Percentiles rank a stretch among this genome's conserved stretches.
Conservation (phyloP, 208 protist genomes). For the Leishmania tarentolae region DNA sequence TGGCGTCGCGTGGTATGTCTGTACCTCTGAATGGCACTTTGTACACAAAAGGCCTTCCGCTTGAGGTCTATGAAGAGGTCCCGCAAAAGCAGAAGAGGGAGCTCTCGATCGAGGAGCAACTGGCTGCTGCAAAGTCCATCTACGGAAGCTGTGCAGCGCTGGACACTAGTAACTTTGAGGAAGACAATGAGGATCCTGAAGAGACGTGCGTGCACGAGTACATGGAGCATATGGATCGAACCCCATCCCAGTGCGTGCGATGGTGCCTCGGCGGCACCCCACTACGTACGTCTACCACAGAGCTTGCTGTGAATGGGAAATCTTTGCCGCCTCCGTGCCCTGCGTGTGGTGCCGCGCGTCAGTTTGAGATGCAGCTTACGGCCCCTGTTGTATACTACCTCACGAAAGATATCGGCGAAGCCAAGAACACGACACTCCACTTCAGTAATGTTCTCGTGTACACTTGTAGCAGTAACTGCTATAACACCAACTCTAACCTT, state of each 20-base stretch:
- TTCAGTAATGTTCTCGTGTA: conserved; percentile 86
- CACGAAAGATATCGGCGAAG: conserved; percentile 58
- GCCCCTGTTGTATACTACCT: conserved; percentile 84
- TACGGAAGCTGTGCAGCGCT: conserved; percentile 60
- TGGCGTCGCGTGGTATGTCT: conserved; percentile 35
- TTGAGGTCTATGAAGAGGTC: conserved; percentile 78
- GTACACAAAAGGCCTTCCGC: conserved; percentile 57
- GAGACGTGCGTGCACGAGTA: conserved; percentile 78
- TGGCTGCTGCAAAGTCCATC: conserved; percentile 45
- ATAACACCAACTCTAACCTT: conserved; percentile 26
- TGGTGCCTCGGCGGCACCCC: conserved; percentile 76
- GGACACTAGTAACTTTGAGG: conserved; percentile 68
- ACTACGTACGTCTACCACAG: conserved; percentile 46
- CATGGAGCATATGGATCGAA: conserved; percentile 67
- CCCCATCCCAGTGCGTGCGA: conserved; percentile 84
- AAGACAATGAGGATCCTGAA: conserved; percentile 67
- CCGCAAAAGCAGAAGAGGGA: conserved; percentile 30
- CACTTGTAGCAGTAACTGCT: conserved; percentile 79
- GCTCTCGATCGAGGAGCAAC: conserved; percentile 51
- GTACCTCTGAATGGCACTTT: conserved; percentile 38
- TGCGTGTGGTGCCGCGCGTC: conserved; percentile 52
- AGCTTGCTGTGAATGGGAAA: conserved; percentile 24
- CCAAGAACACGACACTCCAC: conserved; percentile 62
- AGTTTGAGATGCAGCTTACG: conserved; percentile 85
- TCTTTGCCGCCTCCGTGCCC: conserved; percentile 48